Evolutionary conservation across 306 rosid species (phyloP), one percentile per base, ranked within the genome.

Genomic region (Begonia masoniana): DNA sequence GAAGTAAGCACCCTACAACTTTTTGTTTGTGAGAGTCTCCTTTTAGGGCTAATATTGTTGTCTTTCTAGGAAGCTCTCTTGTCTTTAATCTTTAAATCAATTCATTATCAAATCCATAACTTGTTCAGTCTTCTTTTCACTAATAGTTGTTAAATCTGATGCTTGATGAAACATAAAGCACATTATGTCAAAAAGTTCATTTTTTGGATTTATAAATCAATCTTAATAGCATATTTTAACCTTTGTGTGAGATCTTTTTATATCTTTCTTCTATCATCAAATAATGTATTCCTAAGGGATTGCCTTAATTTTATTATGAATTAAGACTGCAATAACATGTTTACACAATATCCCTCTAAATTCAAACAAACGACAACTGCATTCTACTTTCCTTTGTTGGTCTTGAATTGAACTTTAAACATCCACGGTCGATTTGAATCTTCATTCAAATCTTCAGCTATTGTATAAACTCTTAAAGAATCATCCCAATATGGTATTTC

Each of bases 341-440:
- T 15, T 50, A 35, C 55, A 54, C 13, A 63, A 15, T n/a, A n/a
- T 47, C 8, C 48, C 55, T 63, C 10, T 31, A 6, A 55, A 63
- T 15, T 55, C 61, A 55, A 63, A 63, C 10, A 47, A 1, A 3
- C 16, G 14, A 47, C 4, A 21, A 1, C 4, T 41, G 16, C 68
- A 55, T 0, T 35, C 9, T 0, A 55, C 35, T 14, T 63, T 55
- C 13, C 19, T 15, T 10, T 1, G 6, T 2, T 10, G 14, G 12
- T 24, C 12, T 62, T 52, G 15, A 51, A 43, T 3, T 36, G 16
- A 61, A 61, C 58, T 7, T 1, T 19, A 15, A 21, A 21, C 2
- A 12, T 4, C 0, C 13, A 43, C 1, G 1, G 10, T 35, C 39
- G 45, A 9, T 12, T 35, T 15, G 26, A 6, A 6, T 0, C 11